Evolutionary conservation across 495 filamentous ascomycete species (phyloP), one percentile per base, ranked within the genome.

Genomic region (Aspergillus indologenus): DNA sequence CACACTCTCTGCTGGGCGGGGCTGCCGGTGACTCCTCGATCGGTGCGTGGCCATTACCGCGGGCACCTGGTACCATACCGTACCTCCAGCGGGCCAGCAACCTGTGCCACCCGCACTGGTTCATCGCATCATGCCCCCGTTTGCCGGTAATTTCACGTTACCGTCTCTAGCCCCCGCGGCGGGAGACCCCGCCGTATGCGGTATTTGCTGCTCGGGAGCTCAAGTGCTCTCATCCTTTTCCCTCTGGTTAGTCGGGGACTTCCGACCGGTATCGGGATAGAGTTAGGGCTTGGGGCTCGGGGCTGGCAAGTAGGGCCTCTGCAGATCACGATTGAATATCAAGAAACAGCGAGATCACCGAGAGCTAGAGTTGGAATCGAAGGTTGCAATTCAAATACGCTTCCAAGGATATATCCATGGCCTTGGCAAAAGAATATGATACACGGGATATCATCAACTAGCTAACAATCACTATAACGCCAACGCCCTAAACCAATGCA

Each of bases 1-100:
- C 34, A 40, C 34, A 6, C 5, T 6, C 6, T 14, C 12, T 8
- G 34, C 12, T 48, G 26, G 18, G 22, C 18, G 26, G 21, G 46
- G 12, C 43, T 18, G 44, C 53, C 50, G 54, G 48, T 67, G 65
- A 67, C 61, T 66, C 61, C 60, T 18, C 46, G 48, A 48, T 15
- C 14, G 20, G 42, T 23, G 26, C 53, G 43, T 43, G 40, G n/a
- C 21, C 44, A 11, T 40, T 15, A 5, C n/a, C n/a, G n/a, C n/a
- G n/a, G n/a, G n/a, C n/a, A n/a, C n/a, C n/a, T n/a, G n/a, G n/a
- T 53, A 57, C 40, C 47, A 42, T 60, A 62, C 44, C 23, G 50
- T 44, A 55, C 20, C 19, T 22, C 40, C 26, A n/a, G n/a, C n/a
- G n/a, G n/a, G n/a, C n/a, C n/a, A n/a, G 31, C 21, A 44, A 7